phyloP scores from a whole-genome alignment of 805 yeast species.

The Yarrowia sp. region DNA sequence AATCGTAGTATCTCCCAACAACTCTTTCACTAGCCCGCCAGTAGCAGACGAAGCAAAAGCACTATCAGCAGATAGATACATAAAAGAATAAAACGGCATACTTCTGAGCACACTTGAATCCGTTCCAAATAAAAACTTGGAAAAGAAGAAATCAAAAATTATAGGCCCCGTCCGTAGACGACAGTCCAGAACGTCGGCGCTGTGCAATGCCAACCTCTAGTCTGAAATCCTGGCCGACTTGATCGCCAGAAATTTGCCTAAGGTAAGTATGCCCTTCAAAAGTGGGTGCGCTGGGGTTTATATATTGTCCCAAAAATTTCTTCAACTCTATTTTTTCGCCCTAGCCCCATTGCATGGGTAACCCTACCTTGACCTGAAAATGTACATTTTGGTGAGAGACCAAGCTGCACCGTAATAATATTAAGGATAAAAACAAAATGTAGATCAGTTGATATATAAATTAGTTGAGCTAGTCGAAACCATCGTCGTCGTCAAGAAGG shows the following conservation, averaged over 20 bases:
- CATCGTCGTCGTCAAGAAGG: background rate
- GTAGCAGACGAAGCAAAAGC: constrained; percentile 8
- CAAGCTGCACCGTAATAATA: background rate
- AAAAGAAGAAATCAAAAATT: constrained; percentile 17
- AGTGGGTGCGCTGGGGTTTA: background rate
- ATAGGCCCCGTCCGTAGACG: constrained; percentile 24
- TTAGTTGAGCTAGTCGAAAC: background rate
- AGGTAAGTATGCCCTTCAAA: constrained; percentile 2
- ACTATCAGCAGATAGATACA: constrained; percentile 22
- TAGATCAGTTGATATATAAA: background rate
- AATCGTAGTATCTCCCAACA: background rate
- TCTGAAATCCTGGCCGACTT: constrained; percentile 24
- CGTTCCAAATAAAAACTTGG: background rate
- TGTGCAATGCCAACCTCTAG: constrained; percentile 24
- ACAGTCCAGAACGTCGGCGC: constrained; percentile 25
- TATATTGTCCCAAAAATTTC: background rate
- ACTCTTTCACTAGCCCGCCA: constrained; percentile 1
- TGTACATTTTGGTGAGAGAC: background rate
- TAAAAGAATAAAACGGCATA: background rate
- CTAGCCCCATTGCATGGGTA: background rate
- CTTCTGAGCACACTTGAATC: background rate
- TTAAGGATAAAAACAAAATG: background rate
- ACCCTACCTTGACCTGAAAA: background rate
- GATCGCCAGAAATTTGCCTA: constrained; percentile 24
- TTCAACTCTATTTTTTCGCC: background rate